phyloP scores from a whole-genome alignment of 148 eudicot species.

The Hydrangea macrophylla region DNA sequence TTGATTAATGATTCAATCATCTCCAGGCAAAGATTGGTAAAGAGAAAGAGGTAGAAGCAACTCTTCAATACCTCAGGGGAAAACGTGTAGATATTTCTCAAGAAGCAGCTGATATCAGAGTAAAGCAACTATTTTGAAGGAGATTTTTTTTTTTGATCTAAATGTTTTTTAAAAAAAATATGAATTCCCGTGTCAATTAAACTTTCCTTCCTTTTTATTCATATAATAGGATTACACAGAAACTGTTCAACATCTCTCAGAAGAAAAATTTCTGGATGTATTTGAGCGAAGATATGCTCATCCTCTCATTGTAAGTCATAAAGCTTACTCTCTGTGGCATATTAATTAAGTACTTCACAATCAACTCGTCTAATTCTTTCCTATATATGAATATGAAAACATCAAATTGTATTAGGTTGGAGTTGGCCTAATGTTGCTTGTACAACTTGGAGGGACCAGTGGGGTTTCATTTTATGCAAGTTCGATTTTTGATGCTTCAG shows the following conservation, averaged over 20 bases:
- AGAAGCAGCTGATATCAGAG: constrained; percentile 68
- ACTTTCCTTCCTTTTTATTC: not conserved
- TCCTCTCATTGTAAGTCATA: constrained; percentile 41
- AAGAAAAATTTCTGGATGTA: constrained; percentile 32
- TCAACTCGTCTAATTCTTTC: not conserved
- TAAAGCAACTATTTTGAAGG: constrained; percentile 12
- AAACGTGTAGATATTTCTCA: constrained; percentile 35
- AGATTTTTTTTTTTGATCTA: not conserved
- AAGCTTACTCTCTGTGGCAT: not conserved
- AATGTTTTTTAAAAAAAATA: not conserved
- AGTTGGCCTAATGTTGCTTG: constrained; percentile 2
- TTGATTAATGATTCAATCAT: not conserved
- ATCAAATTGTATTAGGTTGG: not conserved
- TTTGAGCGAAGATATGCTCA: constrained; percentile 51
- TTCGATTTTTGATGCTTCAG: not conserved
- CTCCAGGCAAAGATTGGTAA: constrained; percentile 55
- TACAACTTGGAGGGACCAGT: not conserved
- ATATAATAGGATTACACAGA: constrained; percentile 42
- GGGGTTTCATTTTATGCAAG: constrained; percentile 7
- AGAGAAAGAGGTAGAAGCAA: constrained; percentile 37
- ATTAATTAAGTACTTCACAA: not conserved
- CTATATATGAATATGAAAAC: not conserved
- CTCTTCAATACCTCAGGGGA: constrained; percentile 60
- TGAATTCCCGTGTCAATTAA: not conserved
- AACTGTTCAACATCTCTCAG: constrained; percentile 27